phyloP scores from a whole-genome alignment of 176 grass and related monocot genomes.

The Poa pratensis region DNA sequence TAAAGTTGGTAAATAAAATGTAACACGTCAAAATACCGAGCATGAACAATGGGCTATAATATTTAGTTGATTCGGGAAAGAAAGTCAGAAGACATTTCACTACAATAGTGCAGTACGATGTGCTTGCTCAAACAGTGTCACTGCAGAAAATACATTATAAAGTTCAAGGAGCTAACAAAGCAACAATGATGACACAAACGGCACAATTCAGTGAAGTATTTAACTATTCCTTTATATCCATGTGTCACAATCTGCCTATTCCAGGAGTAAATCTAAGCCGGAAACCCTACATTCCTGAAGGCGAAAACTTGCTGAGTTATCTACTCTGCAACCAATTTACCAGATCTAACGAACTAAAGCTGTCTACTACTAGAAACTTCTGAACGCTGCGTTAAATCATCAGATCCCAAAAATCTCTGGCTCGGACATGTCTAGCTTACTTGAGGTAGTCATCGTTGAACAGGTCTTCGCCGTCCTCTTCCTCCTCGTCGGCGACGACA shows the following conservation, averaged over 20 bases:
- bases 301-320: background rate
- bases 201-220: background rate
- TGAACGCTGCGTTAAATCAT: background rate
- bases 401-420: background rate
- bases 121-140: too few species aligned
- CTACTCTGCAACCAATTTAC: too few species aligned
- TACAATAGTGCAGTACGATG: too few species aligned
- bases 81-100: background rate
- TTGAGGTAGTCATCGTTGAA: slow-evolving; percentile 93
- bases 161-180: background rate
- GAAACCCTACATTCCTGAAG: background rate
- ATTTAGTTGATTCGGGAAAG: background rate
- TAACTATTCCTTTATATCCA: background rate
- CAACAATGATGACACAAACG: background rate
- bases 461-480: slow-evolving; percentile 94
- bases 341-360: background rate
- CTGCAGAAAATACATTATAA: background rate
- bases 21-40: background rate
- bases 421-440: slow-evolving; percentile 42
- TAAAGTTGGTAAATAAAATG: too few species aligned
- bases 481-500: slow-evolving; percentile 59
- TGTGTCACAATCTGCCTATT: background rate
- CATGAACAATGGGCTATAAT: background rate
- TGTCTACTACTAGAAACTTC: background rate
- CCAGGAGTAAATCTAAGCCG: background rate